Percentiles rank a stretch among this genome's conserved stretches.
phyloP scores from a whole-genome alignment of 129 eudicot species.

The Smallanthus sonchifolius region DNA sequence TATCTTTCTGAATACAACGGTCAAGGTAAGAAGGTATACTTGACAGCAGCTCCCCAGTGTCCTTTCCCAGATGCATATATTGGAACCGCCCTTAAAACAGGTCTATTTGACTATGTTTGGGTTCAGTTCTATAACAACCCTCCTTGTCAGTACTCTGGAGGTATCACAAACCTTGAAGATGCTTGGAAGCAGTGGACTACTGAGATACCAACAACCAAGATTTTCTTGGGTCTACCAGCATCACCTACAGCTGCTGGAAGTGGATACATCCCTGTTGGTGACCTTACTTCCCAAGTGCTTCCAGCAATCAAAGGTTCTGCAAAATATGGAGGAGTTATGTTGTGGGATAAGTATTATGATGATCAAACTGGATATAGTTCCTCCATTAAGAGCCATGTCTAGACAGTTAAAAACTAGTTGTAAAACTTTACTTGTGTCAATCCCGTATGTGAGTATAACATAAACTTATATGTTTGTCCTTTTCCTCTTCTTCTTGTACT shows the following conservation, averaged over 20 bases:
- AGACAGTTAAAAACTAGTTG: neutral
- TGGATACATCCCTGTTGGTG: constrained; percentile 35
- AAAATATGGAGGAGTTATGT: constrained; percentile 39
- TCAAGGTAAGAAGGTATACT: constrained; percentile 30
- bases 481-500: neutral
- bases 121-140: constrained; percentile 47
- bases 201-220: constrained; percentile 29
- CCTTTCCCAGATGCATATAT: constrained; percentile 41
- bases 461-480: neutral
- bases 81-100: constrained; percentile 39
- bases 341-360: constrained; percentile 31
- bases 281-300: constrained; percentile 28
- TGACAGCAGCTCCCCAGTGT: constrained; percentile 47
- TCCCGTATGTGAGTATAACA: neutral
- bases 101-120: constrained; percentile 47
- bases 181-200: constrained; percentile 47
- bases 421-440: neutral
- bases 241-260: constrained; percentile 41
- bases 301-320: constrained; percentile 30
- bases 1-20: constrained; percentile 16
- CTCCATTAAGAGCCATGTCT: constrained; percentile 28
- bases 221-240: constrained; percentile 47
- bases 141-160: constrained; percentile 41
- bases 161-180: constrained; percentile 22
- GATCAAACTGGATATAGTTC: constrained; percentile 35